phyloP scores from a whole-genome alignment of 1,284 basidiomycete species.

The Heliocybe sulcata region DNA sequence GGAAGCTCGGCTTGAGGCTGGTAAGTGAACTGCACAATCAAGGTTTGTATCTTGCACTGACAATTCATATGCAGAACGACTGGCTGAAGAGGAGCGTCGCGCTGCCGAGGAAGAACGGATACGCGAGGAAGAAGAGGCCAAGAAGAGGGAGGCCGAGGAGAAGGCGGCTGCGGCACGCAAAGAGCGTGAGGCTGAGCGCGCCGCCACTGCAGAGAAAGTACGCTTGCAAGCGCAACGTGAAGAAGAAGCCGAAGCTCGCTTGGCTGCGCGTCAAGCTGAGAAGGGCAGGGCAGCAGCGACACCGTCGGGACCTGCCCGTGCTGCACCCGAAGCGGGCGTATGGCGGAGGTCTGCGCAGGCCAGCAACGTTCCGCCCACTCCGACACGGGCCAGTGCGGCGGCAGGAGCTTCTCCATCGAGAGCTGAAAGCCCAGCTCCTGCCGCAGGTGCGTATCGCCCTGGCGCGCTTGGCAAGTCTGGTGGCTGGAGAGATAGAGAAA shows the following conservation, averaged over 20 bases:
- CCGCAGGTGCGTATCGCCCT: conserved; percentile 30
- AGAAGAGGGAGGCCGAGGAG: conserved; percentile 57
- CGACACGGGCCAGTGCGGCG: conserved; percentile 21
- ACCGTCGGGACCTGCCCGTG: conserved; percentile 14
- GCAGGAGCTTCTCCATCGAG: conserved; percentile 13
- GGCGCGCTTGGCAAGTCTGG: conserved; percentile 31
- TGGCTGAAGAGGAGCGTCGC: conserved; percentile 44
- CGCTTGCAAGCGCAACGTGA: conserved; percentile 66
- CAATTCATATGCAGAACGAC: conserved; percentile 38
- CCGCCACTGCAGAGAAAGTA: conserved; percentile 48
- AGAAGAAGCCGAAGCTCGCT: conserved; percentile 68
- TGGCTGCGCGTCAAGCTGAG: conserved; percentile 15
- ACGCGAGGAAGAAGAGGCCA: conserved; percentile 42
- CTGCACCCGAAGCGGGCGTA: conserved; percentile 16
- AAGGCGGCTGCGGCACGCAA: conserved; percentile 44
- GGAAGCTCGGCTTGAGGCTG: conserved; percentile 41
- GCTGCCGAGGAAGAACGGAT: conserved; percentile 43
- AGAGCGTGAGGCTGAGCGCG: conserved; percentile 63
- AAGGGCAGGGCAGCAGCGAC: conserved; percentile 10
- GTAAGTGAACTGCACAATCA: too few relatives aligned
- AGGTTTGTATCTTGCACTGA: too few relatives aligned
- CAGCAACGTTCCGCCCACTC: conserved; percentile 13
- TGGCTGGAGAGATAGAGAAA: conserved; percentile 49
- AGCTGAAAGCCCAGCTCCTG: conserved; percentile 24
- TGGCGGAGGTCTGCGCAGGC: conserved; percentile 1